These are phyloP conservation scores for Paraphaeosphaeria sporulosa DNA, from an alignment of 2,329 filamentous ascomycete species.

Conservation along the genomic window DNA sequence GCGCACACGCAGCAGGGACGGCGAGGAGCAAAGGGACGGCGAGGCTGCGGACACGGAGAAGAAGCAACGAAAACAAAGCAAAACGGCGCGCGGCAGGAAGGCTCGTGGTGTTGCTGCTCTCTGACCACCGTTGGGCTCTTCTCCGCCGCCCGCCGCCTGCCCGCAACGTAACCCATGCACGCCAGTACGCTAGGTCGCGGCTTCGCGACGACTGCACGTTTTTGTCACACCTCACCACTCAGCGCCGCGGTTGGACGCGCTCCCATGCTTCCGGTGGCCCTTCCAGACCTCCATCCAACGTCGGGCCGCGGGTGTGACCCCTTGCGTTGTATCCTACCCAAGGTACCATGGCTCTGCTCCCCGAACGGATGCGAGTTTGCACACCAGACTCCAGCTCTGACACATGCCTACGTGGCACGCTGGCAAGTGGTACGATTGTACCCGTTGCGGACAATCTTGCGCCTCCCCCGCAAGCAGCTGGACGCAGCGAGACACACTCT, in stretches of 20 bases:
- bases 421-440: background rate
- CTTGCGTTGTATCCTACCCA: background rate
- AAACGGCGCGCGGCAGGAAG: background rate
- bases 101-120: background rate
- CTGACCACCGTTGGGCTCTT: constrained; percentile 1
- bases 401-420: background rate
- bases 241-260: background rate
- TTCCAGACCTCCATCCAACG: background rate
- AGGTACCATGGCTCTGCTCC: background rate
- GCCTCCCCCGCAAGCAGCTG: constrained; percentile 8
- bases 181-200: background rate
- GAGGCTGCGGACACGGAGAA: background rate
- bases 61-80: background rate
- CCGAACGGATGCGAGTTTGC: background rate
- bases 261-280: background rate
- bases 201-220: constrained; percentile 1
- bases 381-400: background rate
- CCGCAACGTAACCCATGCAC: background rate
- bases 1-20: background rate
- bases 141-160: background rate
- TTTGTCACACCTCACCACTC: constrained; percentile 1
- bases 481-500: background rate
- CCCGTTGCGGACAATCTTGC: background rate
- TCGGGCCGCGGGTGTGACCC: background rate
- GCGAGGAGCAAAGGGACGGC: background rate